A percentile compares a stretch with the other conserved stretches of the same genome.
Conservation (phyloP, 176 grass and related monocot genomes). For the Raddia distichophylla region DNA sequence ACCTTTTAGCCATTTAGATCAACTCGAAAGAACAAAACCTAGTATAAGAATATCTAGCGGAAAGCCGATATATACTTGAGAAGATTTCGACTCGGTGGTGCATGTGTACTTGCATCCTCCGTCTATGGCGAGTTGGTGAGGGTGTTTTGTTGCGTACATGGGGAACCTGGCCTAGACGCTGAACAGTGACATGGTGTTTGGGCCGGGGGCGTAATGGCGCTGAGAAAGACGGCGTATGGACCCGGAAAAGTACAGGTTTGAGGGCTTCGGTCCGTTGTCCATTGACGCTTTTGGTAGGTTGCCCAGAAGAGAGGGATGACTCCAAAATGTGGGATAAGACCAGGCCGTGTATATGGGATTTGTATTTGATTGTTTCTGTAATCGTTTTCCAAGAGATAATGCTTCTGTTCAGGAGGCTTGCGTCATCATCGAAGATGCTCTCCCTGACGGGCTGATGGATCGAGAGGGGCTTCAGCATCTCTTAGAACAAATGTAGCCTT, state of each 20-base stretch:
- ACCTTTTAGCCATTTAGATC: too few species aligned
- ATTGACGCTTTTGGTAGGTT: constrained; percentile 30
- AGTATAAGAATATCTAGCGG: too few species aligned
- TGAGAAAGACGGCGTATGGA: constrained; percentile 53
- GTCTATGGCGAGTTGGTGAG: background rate
- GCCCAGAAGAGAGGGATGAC: constrained; percentile 11
- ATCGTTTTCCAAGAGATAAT: background rate
- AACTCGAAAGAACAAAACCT: too few species aligned
- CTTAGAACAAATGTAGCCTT: background rate
- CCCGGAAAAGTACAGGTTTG: constrained; percentile 8
- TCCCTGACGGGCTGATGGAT: background rate
- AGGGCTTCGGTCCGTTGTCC: too few species aligned
- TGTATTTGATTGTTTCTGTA: background rate
- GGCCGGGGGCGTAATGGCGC: constrained; percentile 7
- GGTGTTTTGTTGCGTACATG: background rate
- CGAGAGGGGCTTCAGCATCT: background rate
- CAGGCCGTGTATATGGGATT: background rate
- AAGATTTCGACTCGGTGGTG: background rate
- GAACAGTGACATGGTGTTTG: constrained; percentile 31
- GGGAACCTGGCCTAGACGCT: background rate
- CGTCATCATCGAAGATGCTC: constrained; percentile 24
- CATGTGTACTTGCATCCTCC: background rate
- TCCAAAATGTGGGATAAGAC: constrained; percentile 26
- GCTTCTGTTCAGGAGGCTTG: background rate
- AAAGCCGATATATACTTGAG: too few species aligned